These are phyloP conservation scores for Lichtheimia ramosa DNA, from an alignment of 371 early-diverging fungal genomes.

Conservation along the genomic window DNA sequence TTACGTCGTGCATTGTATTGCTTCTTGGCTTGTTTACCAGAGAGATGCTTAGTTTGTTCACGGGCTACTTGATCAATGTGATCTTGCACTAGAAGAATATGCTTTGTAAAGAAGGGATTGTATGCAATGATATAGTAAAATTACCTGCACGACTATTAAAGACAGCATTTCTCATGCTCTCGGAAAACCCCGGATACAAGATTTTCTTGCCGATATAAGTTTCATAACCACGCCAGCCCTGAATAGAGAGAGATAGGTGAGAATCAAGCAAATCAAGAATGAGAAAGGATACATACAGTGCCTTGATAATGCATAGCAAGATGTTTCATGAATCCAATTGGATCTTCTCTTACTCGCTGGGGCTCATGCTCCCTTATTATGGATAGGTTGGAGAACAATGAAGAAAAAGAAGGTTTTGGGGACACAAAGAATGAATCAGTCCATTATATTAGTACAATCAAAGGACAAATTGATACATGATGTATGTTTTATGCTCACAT, in stretches of 20 bases:
- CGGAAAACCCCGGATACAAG: slow-evolving; percentile 66
- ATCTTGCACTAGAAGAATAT: slow-evolving; percentile 3
- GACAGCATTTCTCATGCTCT: slow-evolving; percentile 60
- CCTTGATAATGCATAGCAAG: slow-evolving; percentile 69
- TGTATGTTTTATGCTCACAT: neutral
- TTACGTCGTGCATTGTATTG: slow-evolving; percentile 39
- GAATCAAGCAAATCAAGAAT: neutral
- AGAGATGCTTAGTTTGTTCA: slow-evolving; percentile 1
- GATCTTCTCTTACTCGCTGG: slow-evolving; percentile 68
- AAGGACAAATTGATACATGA: neutral
- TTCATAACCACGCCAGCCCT: slow-evolving; percentile 83
- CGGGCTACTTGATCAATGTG: slow-evolving; percentile 1
- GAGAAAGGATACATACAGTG: slow-evolving; percentile 40
- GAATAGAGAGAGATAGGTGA: slow-evolving; percentile 1
- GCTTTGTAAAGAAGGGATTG: neutral
- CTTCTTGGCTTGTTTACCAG: neutral
- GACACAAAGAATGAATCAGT: too few species aligned
- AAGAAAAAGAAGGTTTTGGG: too few species aligned
- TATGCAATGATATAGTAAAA: slow-evolving; percentile 6
- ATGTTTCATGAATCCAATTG: slow-evolving; percentile 68
- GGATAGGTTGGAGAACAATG: too few species aligned
- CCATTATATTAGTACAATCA: neutral
- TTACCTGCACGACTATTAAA: slow-evolving; percentile 49
- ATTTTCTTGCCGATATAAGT: slow-evolving; percentile 77
- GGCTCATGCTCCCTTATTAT: slow-evolving; percentile 51